Evolutionary conservation across 1,284 basidiomycete genomes (phyloP).

Genomic region (Irpex sp.): DNA sequence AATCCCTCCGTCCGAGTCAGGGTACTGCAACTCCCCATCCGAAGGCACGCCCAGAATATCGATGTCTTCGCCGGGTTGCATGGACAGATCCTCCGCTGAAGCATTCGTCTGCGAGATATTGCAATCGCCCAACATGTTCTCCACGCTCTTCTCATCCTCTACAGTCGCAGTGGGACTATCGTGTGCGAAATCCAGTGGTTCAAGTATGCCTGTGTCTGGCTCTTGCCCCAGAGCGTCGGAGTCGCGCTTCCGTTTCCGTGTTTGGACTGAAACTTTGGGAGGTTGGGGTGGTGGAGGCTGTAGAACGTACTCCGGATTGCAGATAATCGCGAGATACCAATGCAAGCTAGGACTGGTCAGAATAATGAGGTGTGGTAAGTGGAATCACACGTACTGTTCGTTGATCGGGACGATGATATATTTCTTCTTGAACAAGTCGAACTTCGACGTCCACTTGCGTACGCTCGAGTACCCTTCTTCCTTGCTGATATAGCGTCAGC

Average conservation of each 20-base stretch:
- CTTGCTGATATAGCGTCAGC: constrained; percentile 33
- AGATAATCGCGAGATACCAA: constrained; percentile 97
- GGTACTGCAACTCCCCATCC: constrained; percentile 14
- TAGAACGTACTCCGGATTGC: constrained; percentile 70
- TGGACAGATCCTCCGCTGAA: not conserved
- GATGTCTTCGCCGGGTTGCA: not conserved
- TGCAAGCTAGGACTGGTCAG: constrained; percentile 59
- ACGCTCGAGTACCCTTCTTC: constrained; percentile 81
- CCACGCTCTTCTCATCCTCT: constrained; percentile 10
- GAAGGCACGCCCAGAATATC: not conserved
- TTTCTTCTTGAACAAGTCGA: constrained; percentile 88
- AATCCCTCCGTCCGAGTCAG: constrained; percentile 3
- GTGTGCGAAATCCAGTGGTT: not conserved
- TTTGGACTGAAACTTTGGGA: constrained; percentile 21
- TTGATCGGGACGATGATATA: constrained; percentile 96
- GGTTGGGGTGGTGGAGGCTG: constrained; percentile 35
- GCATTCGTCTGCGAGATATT: not conserved
- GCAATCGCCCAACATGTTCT: constrained; percentile 3
- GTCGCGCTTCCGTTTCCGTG: constrained; percentile 29
- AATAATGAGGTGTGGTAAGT: constrained; percentile 3
- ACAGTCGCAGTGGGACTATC: constrained; percentile 10
- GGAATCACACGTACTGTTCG: constrained; percentile 64
- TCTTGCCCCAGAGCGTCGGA: constrained; percentile 8
- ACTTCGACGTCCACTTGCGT: constrained; percentile 89
- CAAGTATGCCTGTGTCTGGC: constrained; percentile 8